Conservation (phyloP, 2,329 filamentous ascomycete species). For the Mollisia scopiformis region DNA sequence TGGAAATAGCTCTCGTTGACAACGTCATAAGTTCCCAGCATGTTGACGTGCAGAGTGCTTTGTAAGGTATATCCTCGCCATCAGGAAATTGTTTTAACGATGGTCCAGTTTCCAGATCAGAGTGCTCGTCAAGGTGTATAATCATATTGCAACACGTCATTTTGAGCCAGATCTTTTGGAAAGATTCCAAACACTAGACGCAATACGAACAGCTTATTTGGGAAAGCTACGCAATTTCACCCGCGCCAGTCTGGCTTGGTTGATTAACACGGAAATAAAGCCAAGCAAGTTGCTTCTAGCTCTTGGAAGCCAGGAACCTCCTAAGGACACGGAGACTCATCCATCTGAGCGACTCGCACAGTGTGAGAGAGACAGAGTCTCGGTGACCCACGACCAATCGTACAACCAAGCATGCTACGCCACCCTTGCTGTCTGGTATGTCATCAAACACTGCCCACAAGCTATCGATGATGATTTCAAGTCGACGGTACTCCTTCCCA, state of each 20-base stretch:
- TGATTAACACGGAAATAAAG: slow-evolving; percentile 21
- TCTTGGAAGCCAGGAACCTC: slow-evolving; percentile 3
- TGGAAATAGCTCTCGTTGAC: slow-evolving; percentile 17
- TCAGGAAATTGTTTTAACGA: background rate
- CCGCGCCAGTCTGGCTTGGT: slow-evolving; percentile 12
- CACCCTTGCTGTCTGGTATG: slow-evolving; percentile 24
- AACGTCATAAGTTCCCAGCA: slow-evolving; percentile 22
- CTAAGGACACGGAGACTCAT: slow-evolving; percentile 2
- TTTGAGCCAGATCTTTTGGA: slow-evolving; percentile 21
- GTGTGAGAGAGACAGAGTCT: slow-evolving; percentile 14
- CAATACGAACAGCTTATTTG: slow-evolving; percentile 15
- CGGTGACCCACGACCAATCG: slow-evolving; percentile 18
- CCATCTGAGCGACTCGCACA: slow-evolving; percentile 14
- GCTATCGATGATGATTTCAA: slow-evolving; percentile 13
- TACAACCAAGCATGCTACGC: slow-evolving; percentile 27
- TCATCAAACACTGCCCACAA: slow-evolving; percentile 21
- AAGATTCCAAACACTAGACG: slow-evolving; percentile 7
- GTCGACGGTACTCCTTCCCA: slow-evolving; percentile 8
- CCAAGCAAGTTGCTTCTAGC: slow-evolving; percentile 17
- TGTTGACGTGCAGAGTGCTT: slow-evolving; percentile 21
- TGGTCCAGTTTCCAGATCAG: slow-evolving; percentile 21
- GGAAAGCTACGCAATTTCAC: slow-evolving; percentile 8
- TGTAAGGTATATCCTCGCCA: slow-evolving; percentile 7
- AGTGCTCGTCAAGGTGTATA: slow-evolving; percentile 19
- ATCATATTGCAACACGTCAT: slow-evolving; percentile 17